These are phyloP conservation scores for Candida ulmi DNA, from an alignment of 805 yeast species.

Conservation along the genomic window DNA sequence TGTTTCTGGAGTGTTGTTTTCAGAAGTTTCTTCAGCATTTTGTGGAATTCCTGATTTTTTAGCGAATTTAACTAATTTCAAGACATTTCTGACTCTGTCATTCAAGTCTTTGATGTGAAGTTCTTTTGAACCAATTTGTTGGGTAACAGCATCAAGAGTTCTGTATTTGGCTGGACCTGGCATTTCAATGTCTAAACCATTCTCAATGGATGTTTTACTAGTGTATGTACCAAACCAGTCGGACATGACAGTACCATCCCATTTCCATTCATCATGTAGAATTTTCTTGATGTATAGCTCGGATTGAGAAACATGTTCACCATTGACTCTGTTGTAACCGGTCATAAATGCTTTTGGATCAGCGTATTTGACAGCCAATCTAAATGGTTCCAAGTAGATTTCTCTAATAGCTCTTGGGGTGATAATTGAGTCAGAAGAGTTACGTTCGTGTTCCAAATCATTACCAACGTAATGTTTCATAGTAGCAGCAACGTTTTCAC, in stretches of 20 bases:
- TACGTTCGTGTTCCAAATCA: conserved; percentile 54
- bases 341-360: conserved; percentile 57
- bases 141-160: conserved; percentile 30
- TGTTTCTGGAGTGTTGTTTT: conserved; percentile 44
- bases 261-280: conserved; percentile 52
- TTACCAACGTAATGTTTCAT: conserved; percentile 61
- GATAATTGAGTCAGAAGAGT: conserved; percentile 40
- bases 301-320: conserved; percentile 48
- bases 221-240: conserved; percentile 63
- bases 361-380: conserved; percentile 47
- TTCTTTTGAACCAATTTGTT: conserved; percentile 37
- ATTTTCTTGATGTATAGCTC: conserved; percentile 37
- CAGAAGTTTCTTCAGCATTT: conserved; percentile 18
- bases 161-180: conserved; percentile 56
- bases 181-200: conserved; percentile 62
- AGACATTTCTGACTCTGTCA: conserved; percentile 43
- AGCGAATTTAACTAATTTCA: conserved; percentile 42
- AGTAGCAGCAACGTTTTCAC: conserved; percentile 44
- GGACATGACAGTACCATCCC: conserved; percentile 51
- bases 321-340: conserved; percentile 58
- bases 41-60: conserved; percentile 31
- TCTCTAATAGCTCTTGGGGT: conserved; percentile 61
- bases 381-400: conserved; percentile 58
- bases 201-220: conserved; percentile 38
- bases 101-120: conserved; percentile 35